phyloP scores from a whole-genome alignment of 1,139 yeast species.

The Pneumocystis murina region DNA sequence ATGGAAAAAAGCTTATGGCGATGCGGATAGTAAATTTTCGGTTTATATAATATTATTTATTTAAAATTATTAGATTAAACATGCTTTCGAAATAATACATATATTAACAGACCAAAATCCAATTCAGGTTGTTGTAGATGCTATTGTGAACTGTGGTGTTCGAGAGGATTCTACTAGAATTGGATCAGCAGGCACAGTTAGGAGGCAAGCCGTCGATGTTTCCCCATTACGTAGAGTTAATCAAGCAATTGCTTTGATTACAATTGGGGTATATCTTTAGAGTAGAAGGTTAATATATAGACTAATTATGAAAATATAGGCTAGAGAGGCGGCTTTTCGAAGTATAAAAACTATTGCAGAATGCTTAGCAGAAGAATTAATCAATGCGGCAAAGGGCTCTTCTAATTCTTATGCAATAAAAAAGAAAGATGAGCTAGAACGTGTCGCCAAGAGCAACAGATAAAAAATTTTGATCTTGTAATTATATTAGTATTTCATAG shows the following conservation, averaged over 20 bases:
- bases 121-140: constrained; percentile 97
- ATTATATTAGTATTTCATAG: neutral
- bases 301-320: constrained; percentile 7
- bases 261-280: constrained; percentile 49
- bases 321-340: constrained; percentile 99
- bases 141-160: constrained; percentile 99
- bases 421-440: constrained; percentile 99
- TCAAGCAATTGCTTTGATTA: constrained; percentile 96
- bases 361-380: constrained; percentile 99
- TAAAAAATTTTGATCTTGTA: constrained; percentile 30
- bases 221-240: constrained; percentile 99
- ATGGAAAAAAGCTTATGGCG: constrained; percentile 99
- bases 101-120: constrained; percentile 99
- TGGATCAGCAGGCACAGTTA: constrained; percentile 99
- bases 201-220: constrained; percentile 99
- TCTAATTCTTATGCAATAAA: constrained; percentile 99
- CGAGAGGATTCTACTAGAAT: constrained; percentile 99
- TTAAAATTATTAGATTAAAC: neutral
- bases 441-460: constrained; percentile 99
- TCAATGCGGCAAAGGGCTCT: constrained; percentile 99
- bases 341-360: constrained; percentile 99
- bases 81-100: constrained; percentile 72
- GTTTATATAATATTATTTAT: constrained; percentile 11
- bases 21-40: constrained; percentile 99
- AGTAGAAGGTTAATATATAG: constrained; percentile 20